phyloP scores from a whole-genome alignment of 75 land plant species.

The Gnetum montanum region DNA sequence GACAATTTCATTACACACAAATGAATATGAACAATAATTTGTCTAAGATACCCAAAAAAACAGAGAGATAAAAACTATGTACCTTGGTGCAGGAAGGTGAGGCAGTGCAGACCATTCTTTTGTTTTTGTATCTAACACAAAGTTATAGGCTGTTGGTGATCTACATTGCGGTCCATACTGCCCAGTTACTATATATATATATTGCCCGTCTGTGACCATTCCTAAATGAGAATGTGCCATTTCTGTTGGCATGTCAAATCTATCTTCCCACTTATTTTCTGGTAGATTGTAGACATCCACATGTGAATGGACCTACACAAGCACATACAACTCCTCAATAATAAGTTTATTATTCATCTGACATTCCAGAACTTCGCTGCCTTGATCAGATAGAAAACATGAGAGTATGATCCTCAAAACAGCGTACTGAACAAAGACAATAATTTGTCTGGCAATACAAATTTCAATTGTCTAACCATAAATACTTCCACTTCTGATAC shows the following conservation, averaged over 20 bases:
- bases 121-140: conserved; percentile 80
- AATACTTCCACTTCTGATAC: too few species aligned
- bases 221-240: conserved; percentile 99
- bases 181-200: conserved; percentile 75
- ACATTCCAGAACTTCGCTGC: background rate
- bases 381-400: too few species aligned
- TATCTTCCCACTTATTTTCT: conserved; percentile 58
- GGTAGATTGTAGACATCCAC: conserved; percentile 76
- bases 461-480: too few species aligned
- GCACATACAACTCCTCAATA: conserved; percentile 1
- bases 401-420: too few species aligned
- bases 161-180: conserved; percentile 97
- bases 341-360: background rate
- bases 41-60: too few species aligned
- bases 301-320: conserved; percentile 78
- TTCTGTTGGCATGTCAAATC: conserved; percentile 83
- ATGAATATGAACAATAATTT: too few species aligned
- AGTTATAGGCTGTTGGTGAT: conserved; percentile 58
- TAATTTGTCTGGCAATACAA: background rate
- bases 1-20: too few species aligned
- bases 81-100: conserved; percentile 85
- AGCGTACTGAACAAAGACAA: background rate
- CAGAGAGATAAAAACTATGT: too few species aligned
- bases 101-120: conserved; percentile 62
- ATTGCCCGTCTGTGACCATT: conserved; percentile 88